A percentile compares a stretch with the other conserved stretches of the same genome.
phyloP scores from a whole-genome alignment of 2,329 filamentous ascomycete species.

The Colletotrichum sp. region DNA sequence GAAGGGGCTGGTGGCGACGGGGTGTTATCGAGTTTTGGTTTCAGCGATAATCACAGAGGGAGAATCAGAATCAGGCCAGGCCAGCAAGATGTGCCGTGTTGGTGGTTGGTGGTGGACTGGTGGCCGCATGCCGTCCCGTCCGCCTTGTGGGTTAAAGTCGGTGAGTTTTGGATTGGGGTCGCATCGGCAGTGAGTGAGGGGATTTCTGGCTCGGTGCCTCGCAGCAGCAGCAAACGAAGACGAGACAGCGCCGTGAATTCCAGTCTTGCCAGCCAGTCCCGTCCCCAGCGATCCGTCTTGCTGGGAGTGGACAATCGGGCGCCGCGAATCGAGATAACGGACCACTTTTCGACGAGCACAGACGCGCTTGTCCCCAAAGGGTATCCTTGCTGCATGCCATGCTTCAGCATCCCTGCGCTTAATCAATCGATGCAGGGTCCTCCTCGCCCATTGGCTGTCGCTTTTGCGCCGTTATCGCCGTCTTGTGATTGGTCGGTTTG shows the following conservation, averaged over 20 bases:
- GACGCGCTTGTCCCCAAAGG: neutral
- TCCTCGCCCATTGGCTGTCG: neutral
- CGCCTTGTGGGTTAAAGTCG: slow-evolving; percentile 12
- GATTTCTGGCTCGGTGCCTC: neutral
- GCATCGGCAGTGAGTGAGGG: slow-evolving; percentile 5
- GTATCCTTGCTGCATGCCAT: slow-evolving; percentile 8
- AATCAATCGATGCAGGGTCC: slow-evolving; percentile 16
- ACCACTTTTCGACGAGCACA: slow-evolving; percentile 12
- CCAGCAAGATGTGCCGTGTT: neutral
- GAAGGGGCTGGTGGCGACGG: neutral
- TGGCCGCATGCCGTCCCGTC: neutral
- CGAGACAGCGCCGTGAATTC: neutral
- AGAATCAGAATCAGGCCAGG: neutral
- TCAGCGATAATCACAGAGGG: neutral
- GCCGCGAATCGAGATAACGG: slow-evolving; percentile 11
- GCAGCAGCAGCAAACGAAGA: neutral
- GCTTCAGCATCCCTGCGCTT: slow-evolving; percentile 11
- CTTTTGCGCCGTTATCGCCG: neutral
- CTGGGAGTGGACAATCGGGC: neutral
- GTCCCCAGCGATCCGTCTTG: neutral
- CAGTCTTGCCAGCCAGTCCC: neutral
- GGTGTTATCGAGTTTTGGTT: neutral
- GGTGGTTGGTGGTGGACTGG: neutral
- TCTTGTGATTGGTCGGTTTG: neutral
- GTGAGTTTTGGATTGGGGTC: slow-evolving; percentile 18